Conservation (phyloP, 495 filamentous ascomycete genomes). For the Massariosphaeria phaeospora region DNA sequence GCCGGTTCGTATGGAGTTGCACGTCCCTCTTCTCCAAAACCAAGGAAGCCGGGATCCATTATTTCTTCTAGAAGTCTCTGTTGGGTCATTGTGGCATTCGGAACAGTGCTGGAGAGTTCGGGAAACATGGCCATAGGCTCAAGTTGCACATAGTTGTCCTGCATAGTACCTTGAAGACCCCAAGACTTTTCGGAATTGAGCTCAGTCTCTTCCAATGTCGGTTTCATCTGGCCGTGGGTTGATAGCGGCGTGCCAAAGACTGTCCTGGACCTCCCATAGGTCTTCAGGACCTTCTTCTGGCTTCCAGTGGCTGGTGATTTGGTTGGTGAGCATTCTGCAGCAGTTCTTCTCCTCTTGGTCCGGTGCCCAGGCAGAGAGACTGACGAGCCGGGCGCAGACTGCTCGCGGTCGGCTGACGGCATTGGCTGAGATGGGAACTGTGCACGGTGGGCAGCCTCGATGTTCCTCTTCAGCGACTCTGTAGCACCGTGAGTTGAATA, state of each 20-base stretch:
- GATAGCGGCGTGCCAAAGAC: conserved; percentile 5
- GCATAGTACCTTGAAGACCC: conserved; percentile 19
- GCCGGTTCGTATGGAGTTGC: conserved; percentile 5
- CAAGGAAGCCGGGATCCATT: conserved; percentile 14
- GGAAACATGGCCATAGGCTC: conserved; percentile 28
- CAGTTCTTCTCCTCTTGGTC: conserved; percentile 21
- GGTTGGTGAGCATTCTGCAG: not conserved
- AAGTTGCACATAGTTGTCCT: conserved; percentile 19
- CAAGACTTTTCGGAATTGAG: not conserved
- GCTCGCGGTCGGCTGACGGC: not conserved
- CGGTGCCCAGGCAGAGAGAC: not conserved
- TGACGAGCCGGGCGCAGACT: not conserved
- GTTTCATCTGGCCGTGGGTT: not conserved
- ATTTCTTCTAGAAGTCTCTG: conserved; percentile 29
- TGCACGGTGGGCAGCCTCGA: conserved; percentile 18
- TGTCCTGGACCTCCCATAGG: conserved; percentile 9
- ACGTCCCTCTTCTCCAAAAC: conserved; percentile 1
- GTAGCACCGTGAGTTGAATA: conserved; percentile 1
- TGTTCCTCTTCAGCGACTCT: conserved; percentile 13
- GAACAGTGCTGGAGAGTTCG: conserved; percentile 30
- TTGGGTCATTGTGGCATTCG: conserved; percentile 31
- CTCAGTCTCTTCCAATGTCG: not conserved
- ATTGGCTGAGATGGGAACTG: conserved; percentile 13
- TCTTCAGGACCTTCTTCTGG: not conserved
- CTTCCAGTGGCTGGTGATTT: not conserved